These are phyloP conservation scores for Rhodotorula kratochvilovae DNA, from an alignment of 768 basidiomycete species.

Conservation along the genomic window DNA sequence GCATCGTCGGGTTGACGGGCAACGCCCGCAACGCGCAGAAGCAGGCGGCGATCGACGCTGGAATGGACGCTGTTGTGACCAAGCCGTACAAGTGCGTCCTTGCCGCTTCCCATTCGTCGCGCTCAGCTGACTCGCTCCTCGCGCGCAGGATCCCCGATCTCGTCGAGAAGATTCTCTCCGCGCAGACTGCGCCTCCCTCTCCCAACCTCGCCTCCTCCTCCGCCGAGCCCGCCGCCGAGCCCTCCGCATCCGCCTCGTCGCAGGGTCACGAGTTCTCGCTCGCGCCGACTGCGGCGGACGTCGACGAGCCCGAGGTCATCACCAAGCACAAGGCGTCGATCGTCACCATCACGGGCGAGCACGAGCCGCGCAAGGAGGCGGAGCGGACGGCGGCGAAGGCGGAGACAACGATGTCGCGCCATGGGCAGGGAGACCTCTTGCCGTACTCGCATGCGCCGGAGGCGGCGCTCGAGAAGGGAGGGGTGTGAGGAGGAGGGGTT, in stretches of 20 bases:
- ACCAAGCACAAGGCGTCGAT: no score
- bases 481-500: no score
- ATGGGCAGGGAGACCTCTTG: no score
- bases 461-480: no score
- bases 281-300: no score
- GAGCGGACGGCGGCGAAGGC: background rate
- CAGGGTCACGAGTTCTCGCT: no score
- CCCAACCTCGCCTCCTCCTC: background rate
- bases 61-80: constrained; percentile 39
- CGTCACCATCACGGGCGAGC: no score
- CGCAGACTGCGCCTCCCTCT: background rate
- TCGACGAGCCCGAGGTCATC: no score
- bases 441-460: no score
- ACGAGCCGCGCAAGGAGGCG: no score
- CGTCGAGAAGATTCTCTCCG: constrained; percentile 6
- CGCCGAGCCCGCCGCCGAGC: no score
- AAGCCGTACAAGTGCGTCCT: constrained; percentile 41
- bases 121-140: background rate
- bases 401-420: background rate
- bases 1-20: constrained; percentile 41
- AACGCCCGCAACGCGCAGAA: constrained; percentile 41
- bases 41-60: constrained; percentile 33
- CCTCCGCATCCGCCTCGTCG: no score
- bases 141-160: constrained; percentile 15
- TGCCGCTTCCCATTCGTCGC: background rate